These are phyloP conservation scores for Gossypium arboreum DNA, from an alignment of 345 rosid species.

Conservation along the genomic window DNA sequence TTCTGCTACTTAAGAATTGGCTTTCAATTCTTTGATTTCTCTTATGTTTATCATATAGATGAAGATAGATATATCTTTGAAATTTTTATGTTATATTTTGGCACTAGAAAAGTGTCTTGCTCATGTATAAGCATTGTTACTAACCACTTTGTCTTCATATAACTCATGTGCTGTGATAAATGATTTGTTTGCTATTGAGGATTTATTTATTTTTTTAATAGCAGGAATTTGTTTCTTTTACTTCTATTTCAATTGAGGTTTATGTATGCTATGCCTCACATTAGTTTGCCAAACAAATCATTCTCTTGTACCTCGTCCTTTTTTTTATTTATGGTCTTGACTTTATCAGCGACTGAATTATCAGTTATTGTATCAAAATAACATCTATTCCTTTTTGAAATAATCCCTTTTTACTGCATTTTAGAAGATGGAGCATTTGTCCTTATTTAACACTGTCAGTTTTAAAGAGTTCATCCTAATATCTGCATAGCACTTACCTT, in stretches of 20 bases:
- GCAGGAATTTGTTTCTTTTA: no score
- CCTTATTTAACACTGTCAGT: background rate
- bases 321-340: background rate
- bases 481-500: background rate
- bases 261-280: background rate
- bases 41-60: background rate
- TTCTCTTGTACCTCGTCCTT: background rate
- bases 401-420: background rate
- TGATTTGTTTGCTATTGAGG: background rate
- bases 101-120: background rate
- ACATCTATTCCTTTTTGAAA: background rate
- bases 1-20: conserved; percentile 13
- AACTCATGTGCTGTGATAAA: background rate
- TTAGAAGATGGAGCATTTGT: background rate
- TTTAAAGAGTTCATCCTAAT: background rate
- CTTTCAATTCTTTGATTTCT: background rate
- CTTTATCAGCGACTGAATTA: background rate
- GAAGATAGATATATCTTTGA: background rate
- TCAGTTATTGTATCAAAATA: background rate
- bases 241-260: background rate
- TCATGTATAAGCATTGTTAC: background rate
- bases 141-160: background rate
- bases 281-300: background rate
- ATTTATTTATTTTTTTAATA: no score
- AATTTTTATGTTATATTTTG: background rate